Conservation (phyloP, 805 yeast genomes). For the Torulaspora maleeae region DNA sequence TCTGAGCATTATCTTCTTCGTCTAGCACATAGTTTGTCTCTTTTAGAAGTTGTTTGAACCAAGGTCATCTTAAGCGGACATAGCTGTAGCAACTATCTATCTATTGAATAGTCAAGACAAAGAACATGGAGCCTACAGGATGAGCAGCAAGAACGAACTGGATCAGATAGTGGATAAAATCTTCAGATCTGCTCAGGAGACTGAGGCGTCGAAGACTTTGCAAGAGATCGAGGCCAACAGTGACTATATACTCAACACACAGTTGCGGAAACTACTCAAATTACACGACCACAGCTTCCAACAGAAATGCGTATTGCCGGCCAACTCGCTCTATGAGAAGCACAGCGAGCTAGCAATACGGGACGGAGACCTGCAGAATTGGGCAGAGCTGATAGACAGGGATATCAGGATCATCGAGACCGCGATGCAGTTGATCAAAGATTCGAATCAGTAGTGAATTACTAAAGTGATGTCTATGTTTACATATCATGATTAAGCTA, state of each 20-base stretch:
- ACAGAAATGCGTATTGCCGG: conserved; percentile 24
- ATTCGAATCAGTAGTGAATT: conserved; percentile 16
- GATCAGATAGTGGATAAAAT: conserved; percentile 14
- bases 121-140: not conserved
- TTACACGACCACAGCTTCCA: conserved; percentile 30
- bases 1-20: conserved; percentile 19
- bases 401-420: conserved; percentile 66
- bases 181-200: conserved; percentile 15
- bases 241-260: conserved; percentile 26
- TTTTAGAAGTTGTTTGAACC: not conserved
- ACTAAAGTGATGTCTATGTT: not conserved
- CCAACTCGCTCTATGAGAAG: conserved; percentile 20
- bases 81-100: not conserved
- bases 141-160: conserved; percentile 10
- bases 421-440: conserved; percentile 40
- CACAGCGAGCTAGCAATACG: conserved; percentile 15
- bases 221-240: conserved; percentile 29
- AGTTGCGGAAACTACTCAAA: conserved; percentile 25
- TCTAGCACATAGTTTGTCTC: not conserved
- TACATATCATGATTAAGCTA: conserved; percentile 12
- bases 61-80: conserved; percentile 1
- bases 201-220: conserved; percentile 18
- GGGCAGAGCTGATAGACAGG: conserved; percentile 68
- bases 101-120: not conserved
- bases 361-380: conserved; percentile 44